Base-by-base conservation (phyloP, 192 early-diverging fungal species). In the Gonapodya sp. region DNA sequence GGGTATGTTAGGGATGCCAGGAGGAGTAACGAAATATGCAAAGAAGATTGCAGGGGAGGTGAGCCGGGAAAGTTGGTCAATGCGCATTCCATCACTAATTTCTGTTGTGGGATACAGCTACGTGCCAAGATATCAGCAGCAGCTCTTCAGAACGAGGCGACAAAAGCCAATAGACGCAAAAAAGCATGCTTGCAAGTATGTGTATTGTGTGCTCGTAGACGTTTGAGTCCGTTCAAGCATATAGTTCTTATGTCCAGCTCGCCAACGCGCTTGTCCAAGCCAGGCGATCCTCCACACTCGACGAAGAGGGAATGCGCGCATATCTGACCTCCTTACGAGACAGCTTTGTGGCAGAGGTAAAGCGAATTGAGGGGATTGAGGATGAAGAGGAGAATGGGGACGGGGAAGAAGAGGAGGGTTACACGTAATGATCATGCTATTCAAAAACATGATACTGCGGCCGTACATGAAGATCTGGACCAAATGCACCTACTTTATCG, bases 271-370 rank as follows among this genome's bases (percentile, higher is more conserved):
- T 77, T 2, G 75, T 77, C 30, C 75, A 77, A 34, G 75, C 75
- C 75, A 16, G 75, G 18, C 18, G 34, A 2, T 77, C 75, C 8
- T 77, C 75, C 8, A 34, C 75, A 33, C 31, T 77, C 18, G 30
- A 18, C 31, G 75, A 77, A 33, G 75, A 2, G 30, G 75, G 34
- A 33, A 18, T 77, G 75, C 75, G 18, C 75, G 75, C 75, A 34
- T 77, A 77, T 33, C 75, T 77, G 75, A 8, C 30, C 34, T 77
- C 75, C 18, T 33, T 77, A 16, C 75, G 34, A 34, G 75, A 77
- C 18, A 32, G 8, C 8, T 77, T 77, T 33, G 30, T 18, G 2
- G 34, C 2, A 8, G 34, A 18, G 31, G 75, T 77, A 2, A 32
- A 18, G 75, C 2, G 31, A 8, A 77, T 77, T 33, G 75, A 77